Evolutionary conservation across 306 rosid genomes (phyloP), one percentile per base, ranked within the genome.

Genomic region (Prunus davidiana): DNA sequence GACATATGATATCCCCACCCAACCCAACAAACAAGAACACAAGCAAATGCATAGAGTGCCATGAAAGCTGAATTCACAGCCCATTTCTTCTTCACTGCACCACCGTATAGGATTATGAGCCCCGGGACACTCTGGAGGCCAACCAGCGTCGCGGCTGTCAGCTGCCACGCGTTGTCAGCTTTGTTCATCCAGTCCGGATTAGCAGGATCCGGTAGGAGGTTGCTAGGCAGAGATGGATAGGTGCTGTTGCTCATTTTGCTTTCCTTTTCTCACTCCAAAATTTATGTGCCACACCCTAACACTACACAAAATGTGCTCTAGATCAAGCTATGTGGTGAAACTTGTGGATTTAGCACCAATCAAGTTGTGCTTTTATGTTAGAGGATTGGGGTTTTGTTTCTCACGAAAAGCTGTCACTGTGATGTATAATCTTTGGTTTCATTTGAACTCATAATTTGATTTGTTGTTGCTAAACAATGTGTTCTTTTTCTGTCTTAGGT

Each of bases 161-260:
- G 73, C 71, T 85, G 88, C 88, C 88, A 85, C 2, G 88, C 86
- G 22, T 85, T 85, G 85, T 85, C 88, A 15, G 65, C 88, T 61
- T 85, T 85, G 86, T 72, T 85, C 86, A 81, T 75, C 88, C 88
- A 85, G 0, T 38, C 83, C 5, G 86, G 88, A 28, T 58, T 60
- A 1, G 79, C 86, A 0, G 11, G 27, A n/a, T 81, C 76, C 2
- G 8, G 5, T 16, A 2, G 0, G 0, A 78, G 78, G 47, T 82
- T 79, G 2, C 55, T 2, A 15, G n/a, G 86, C 3, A 85, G 63
- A 14, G 83, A 67, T n/a, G n/a, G 55, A 8, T 68, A 69, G 32
- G 63, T 50, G 67, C 3, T 13, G 54, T 49, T 66, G 56, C 32
- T 38, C 84, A 75, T 81, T 61, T 61, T 61, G 18, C 8, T 61